Base-by-base conservation (phyloP, 2,329 filamentous ascomycete species). In the Rasamsonia emersonii region DNA sequence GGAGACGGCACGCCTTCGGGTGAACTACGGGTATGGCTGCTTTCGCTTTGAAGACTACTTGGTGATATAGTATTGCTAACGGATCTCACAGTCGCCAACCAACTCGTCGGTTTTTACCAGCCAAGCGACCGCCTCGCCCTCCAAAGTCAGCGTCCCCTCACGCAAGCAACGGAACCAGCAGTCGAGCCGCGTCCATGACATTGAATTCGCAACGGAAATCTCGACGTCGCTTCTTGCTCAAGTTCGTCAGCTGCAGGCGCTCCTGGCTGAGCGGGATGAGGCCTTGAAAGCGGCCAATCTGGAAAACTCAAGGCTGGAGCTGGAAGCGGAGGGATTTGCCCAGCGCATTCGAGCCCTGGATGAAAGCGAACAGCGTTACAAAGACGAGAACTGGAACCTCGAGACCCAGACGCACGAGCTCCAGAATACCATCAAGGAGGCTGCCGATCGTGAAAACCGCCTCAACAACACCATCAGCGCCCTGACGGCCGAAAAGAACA, bases 151-250 rank as follows among this genome's bases (percentile, higher is more conserved):
- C 47, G 83, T 91, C 6, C 86, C 86, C 1, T 89, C 84, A 45
- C 77, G 89, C 45, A 91, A 88, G 56, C 75, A 91, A 53, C 76
- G 91, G 35, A 96, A 96, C 47, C 89, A 95, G 53, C 83, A 85
- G 2, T 75, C 82, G 7, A 91, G 79, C 53, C 79, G 88, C 31
- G 80, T 93, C 9, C 86, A 96, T 54, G 91, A 98, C 51, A 93
- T 98, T 52, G 86, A 95, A 48, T 93, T 98, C 52, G 91, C 89
- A n/a, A 88, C 91, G 30, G 89, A 98, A 54, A 95, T 98, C 49
- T 95, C 86, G 52, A 94, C 86, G 4, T 94, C 86, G 2, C 70
- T 98, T 31, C 79, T 98, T 31, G 79, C 82, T n/a, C 91, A 96
- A 62, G 83, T 98, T 30, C 81, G 91, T 40, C 86, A 91, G 53